phyloP scores from a whole-genome alignment of 1,284 basidiomycete species.

The Fomitiporia mediterranea region DNA sequence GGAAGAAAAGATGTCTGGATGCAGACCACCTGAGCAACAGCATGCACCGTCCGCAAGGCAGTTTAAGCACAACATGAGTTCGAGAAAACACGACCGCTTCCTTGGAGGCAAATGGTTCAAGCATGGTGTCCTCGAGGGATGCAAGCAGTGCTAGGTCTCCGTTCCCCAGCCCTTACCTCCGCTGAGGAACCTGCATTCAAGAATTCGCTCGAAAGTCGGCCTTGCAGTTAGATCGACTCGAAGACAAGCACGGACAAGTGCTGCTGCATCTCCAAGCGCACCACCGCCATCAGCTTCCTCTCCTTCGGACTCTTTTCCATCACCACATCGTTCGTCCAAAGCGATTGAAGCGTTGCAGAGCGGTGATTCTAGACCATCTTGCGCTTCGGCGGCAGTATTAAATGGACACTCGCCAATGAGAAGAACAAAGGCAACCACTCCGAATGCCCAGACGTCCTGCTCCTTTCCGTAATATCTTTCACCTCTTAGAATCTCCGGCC shows the following conservation, averaged over 20 bases:
- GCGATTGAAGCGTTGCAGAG: conserved; percentile 69
- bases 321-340: conserved; percentile 70
- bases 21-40: not conserved
- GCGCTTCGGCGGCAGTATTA: conserved; percentile 79
- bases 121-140: too few species aligned
- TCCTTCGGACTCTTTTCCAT: conserved; percentile 64
- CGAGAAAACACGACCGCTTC: too few species aligned
- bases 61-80: too few species aligned
- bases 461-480: conserved; percentile 94
- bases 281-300: conserved; percentile 77
- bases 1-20: not conserved
- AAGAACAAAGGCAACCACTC: conserved; percentile 96
- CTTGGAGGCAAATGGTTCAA: not conserved
- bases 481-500: conserved; percentile 93
- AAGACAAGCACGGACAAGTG: conserved; percentile 76
- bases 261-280: conserved; percentile 74
- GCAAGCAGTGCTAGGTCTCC: conserved; percentile 20
- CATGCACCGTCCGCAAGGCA: conserved; percentile 6
- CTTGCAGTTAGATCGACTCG: conserved; percentile 64
- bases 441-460: conserved; percentile 98
- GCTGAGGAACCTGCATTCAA: conserved; percentile 72
- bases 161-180: conserved; percentile 61
- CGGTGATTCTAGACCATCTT: conserved; percentile 70
- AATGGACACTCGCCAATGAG: conserved; percentile 96
- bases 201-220: conserved; percentile 79